A percentile compares a stretch with the other conserved stretches of the same genome.
Evolutionary conservation across 208 protist species (phyloP).

Genomic region (Trypanosoma melophagium): DNA sequence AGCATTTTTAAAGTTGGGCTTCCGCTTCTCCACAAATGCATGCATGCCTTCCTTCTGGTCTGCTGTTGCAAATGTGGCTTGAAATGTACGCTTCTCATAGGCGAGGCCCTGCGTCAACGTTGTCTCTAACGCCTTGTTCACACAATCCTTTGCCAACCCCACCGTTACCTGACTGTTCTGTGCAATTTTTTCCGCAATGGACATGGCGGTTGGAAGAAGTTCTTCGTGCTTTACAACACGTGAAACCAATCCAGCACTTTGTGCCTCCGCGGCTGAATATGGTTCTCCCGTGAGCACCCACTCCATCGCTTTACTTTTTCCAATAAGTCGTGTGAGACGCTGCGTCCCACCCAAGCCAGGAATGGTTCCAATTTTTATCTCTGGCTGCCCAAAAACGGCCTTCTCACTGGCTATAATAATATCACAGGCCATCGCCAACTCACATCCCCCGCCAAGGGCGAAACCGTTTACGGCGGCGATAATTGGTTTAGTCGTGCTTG

Average conservation of each 20-base stretch:
- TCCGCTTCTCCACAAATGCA: constrained; percentile 92
- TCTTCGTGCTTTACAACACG: constrained; percentile 80
- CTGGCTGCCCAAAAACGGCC: constrained; percentile 89
- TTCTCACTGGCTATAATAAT: constrained; percentile 82
- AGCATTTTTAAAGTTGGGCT: constrained; percentile 79
- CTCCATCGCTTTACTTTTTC: constrained; percentile 92
- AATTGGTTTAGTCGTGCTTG: constrained; percentile 71
- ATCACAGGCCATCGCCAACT: constrained; percentile 93
- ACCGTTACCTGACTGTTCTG: constrained; percentile 82
- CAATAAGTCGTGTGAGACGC: constrained; percentile 87
- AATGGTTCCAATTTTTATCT: constrained; percentile 93
- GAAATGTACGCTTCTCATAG: constrained; percentile 86
- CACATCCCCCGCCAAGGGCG: constrained; percentile 90
- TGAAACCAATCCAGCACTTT: constrained; percentile 84
- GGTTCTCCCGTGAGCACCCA: constrained; percentile 88
- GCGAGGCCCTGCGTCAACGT: constrained; percentile 71
- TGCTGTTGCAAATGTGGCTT: constrained; percentile 87
- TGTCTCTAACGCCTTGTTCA: constrained; percentile 86
- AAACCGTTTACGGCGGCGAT: constrained; percentile 91
- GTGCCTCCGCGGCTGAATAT: constrained; percentile 75
- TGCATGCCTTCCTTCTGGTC: constrained; percentile 92
- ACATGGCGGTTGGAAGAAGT: constrained; percentile 52
- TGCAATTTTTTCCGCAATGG: constrained; percentile 74
- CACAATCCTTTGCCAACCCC: constrained; percentile 82
- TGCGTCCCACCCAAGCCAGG: constrained; percentile 93